phyloP scores from a whole-genome alignment of 2,329 filamentous ascomycete genomes.

The Eutypa lata region DNA sequence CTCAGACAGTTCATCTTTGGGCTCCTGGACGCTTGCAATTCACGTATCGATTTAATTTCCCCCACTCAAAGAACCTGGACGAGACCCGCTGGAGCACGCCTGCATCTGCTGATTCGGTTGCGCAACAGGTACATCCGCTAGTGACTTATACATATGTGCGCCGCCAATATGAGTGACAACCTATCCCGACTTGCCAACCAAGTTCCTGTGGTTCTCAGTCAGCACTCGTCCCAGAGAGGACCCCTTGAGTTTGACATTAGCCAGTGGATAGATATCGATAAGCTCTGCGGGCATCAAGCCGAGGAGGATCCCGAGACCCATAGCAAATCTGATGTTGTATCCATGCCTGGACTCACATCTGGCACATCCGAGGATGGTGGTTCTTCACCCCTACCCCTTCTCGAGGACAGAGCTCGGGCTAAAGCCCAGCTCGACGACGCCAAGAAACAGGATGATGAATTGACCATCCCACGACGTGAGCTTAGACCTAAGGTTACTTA shows the following conservation, averaged over 20 bases:
- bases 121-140: neutral
- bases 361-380: neutral
- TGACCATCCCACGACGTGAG: neutral
- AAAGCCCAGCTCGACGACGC: neutral
- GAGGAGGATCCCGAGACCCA: neutral
- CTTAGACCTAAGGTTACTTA: neutral
- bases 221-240: neutral
- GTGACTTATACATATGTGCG: conserved; percentile 1
- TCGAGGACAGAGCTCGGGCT: neutral
- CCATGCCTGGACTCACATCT: conserved; percentile 1
- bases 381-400: neutral
- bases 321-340: neutral
- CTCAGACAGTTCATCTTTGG: conserved; percentile 1
- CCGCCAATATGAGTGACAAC: neutral
- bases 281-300: neutral
- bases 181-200: neutral
- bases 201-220: neutral
- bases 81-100: neutral
- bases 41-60: conserved; percentile 1
- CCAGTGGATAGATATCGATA: neutral
- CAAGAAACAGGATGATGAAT: neutral
- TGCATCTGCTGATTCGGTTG: conserved; percentile 1
- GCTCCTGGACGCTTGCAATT: neutral
- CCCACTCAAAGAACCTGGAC: conserved; percentile 1
- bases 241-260: neutral